Evolutionary conservation across 1,284 basidiomycete species (phyloP).

Genomic region (Ceratobasidium papillatum): DNA sequence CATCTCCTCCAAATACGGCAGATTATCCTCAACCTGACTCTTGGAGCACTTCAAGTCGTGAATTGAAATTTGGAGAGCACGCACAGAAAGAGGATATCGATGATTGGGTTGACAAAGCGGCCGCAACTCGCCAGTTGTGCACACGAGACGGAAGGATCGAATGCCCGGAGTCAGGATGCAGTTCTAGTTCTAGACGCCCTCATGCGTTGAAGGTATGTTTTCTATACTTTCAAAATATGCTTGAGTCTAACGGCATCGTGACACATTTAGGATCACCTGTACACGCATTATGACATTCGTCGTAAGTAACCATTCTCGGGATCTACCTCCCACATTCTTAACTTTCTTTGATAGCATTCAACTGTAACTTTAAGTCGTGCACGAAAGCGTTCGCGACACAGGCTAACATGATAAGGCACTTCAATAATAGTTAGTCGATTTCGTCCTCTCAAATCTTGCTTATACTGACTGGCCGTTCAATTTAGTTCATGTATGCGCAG

Average conservation of each 20-base stretch:
- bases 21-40: neutral
- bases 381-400: neutral
- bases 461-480: neutral
- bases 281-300: constrained; percentile 14
- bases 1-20: constrained; percentile 1
- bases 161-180: constrained; percentile 14
- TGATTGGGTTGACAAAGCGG: constrained; percentile 2
- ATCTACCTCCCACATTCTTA: neutral
- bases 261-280: neutral
- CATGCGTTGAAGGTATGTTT: constrained; percentile 14
- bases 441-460: neutral
- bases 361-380: neutral
- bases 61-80: neutral
- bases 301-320: neutral
- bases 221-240: neutral
- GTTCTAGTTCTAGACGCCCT: neutral
- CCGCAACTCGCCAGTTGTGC: neutral
- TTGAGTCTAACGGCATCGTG: neutral
- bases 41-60: neutral
- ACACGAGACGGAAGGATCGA: constrained; percentile 1
- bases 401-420: neutral
- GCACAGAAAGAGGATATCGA: neutral
- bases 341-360: neutral
- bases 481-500: constrained; percentile 4
- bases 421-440: neutral